These are phyloP conservation scores for Huntiella omanensis DNA, from an alignment of 2,329 filamentous ascomycete species.

Conservation along the genomic window DNA sequence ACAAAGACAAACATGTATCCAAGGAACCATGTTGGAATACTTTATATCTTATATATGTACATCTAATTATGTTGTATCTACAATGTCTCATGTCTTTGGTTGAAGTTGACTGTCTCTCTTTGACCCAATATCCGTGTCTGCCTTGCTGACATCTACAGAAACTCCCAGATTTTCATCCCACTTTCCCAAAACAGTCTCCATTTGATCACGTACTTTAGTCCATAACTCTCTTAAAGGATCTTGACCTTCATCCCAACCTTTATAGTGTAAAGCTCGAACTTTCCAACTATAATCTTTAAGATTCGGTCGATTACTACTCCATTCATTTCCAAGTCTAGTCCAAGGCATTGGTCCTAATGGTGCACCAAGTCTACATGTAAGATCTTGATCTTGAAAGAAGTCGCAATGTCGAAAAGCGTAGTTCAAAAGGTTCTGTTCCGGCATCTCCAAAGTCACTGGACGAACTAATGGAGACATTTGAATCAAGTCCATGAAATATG, in stretches of 20 bases:
- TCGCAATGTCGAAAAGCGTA: constrained; percentile 21
- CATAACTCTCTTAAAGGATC: constrained; percentile 5
- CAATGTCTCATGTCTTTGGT: too few relatives aligned
- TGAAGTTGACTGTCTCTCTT: too few relatives aligned
- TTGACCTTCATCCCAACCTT: constrained; percentile 8
- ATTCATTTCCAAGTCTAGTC: constrained; percentile 5
- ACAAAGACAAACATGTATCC: too few relatives aligned
- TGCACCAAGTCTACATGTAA: constrained; percentile 3
- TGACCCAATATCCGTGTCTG: neutral
- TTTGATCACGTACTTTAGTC: constrained; percentile 1
- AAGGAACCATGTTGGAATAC: too few relatives aligned
- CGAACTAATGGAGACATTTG: constrained; percentile 16
- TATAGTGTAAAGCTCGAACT: constrained; percentile 10
- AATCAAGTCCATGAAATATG: constrained; percentile 20
- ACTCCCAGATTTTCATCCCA: neutral
- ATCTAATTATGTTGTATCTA: too few relatives aligned
- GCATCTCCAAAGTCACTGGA: constrained; percentile 21
- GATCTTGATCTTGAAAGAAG: constrained; percentile 6
- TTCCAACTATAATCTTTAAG: constrained; percentile 7
- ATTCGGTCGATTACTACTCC: constrained; percentile 9
- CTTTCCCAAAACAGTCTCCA: neutral
- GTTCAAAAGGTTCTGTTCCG: constrained; percentile 26
- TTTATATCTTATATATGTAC: too few relatives aligned
- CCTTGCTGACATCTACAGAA: neutral
- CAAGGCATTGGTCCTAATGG: constrained; percentile 10